Base-by-base conservation (phyloP, 805 yeast species). In the Hanseniaspora clermontiae region DNA sequence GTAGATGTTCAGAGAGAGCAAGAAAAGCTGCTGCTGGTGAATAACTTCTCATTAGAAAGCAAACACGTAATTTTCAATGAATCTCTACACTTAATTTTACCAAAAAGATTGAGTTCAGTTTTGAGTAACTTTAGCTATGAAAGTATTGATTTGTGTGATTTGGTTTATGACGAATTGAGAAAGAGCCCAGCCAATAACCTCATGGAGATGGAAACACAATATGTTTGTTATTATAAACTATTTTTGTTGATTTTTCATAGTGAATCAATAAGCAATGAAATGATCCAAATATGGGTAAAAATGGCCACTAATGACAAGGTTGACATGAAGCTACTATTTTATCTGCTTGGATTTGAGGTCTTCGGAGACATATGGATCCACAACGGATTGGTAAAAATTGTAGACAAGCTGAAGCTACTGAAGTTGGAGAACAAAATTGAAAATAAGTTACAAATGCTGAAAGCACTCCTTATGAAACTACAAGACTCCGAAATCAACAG, bases 361-460 rank as follows among this genome's bases (percentile, higher is more conserved):
- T 63, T 59, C 56, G 71, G 70, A 1, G 66, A 65, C 24, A 45
- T 66, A 3, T 68, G 70, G 70, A 57, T 63, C 15, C 63, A 57
- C 50, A 61, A 64, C 43, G 71, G 71, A 0, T 59, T 69, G 19
- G 42, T 59, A 12, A 58, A 57, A 12, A 59, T 64, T 12, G 49
- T 65, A 1, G 42, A 57, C 7, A 63, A 62, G 39, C 55, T 67
- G 10, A 66, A 66, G 39, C 38, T 58, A 12, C 57, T 69, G 19
- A 66, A 65, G 42, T 36, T 69, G 15, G 49, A 59, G 17, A 60
- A 66, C 53, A 68, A 67, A 51, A 61, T 64, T 31, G 49, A 37
- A 17, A 52, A 64, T 49, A 19, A 51, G 6, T 32, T 32, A 15
- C 36, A 49, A 3, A 39, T 62, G 11, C 34, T 64, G 5, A 12